A percentile compares a stretch with the other conserved stretches of the same genome.
Conservation (phyloP, 352 stramenopile species). For the Pythium aquatile region DNA sequence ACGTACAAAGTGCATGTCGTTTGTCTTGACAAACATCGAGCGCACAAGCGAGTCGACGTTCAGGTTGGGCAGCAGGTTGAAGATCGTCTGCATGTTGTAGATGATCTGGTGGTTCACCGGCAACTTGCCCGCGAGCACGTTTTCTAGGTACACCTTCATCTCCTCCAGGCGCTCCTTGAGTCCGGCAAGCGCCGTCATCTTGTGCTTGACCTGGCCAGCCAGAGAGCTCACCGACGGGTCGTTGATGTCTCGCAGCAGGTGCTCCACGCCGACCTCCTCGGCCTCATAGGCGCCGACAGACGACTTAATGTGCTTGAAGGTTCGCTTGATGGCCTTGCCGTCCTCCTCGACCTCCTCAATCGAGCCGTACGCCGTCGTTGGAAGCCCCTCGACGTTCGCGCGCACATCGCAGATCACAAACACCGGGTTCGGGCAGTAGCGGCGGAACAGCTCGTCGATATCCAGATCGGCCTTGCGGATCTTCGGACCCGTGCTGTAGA, state of each 20-base stretch:
- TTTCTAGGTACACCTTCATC: conserved; percentile 98
- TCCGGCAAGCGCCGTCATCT: conserved; percentile 94
- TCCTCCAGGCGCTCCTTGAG: conserved; percentile 95
- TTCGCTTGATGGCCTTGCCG: conserved; percentile 94
- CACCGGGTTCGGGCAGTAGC: conserved; percentile 94
- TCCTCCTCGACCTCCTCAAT: conserved; percentile 97
- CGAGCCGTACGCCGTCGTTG: conserved; percentile 96
- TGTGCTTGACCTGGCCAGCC: conserved; percentile 98
- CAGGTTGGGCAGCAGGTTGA: conserved; percentile 99
- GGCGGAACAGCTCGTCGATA: conserved; percentile 94
- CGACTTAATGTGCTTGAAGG: conserved; percentile 98
- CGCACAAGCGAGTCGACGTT: conserved; percentile 97
- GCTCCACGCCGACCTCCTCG: conserved; percentile 97
- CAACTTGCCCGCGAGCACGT: conserved; percentile 79
- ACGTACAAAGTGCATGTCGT: conserved; percentile 99
- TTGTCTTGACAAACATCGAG: conserved; percentile 98
- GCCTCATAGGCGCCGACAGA: conserved; percentile 95
- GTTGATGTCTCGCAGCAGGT: conserved; percentile 99
- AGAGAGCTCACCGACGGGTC: conserved; percentile 98
- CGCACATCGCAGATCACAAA: conserved; percentile 99
- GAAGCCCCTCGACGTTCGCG: conserved; percentile 93
- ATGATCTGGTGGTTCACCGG: conserved; percentile 93
- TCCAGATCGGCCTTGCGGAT: conserved; percentile 94
- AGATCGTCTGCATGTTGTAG: conserved; percentile 99
- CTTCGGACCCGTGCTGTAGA: conserved; percentile 98